A percentile compares a stretch with the other conserved stretches of the same genome.
Conservation (phyloP, 352 stramenopile genomes). For the Phytophthora multivora region DNA sequence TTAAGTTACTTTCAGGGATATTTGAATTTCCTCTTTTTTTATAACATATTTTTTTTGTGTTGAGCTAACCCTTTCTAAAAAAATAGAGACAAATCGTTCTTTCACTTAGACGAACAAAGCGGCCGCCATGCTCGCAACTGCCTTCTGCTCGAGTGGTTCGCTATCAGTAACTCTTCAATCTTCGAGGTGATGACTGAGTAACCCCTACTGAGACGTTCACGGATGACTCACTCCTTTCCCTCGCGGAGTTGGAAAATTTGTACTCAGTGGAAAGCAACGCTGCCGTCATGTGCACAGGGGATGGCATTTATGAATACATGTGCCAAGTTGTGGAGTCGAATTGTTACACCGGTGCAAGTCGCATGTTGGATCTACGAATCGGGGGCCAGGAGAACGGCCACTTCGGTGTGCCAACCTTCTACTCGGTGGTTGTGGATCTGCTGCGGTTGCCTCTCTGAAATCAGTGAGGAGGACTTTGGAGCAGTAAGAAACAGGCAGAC, state of each 20-base stretch:
- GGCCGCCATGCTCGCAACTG: constrained; percentile 6
- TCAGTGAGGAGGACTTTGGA: constrained; percentile 16
- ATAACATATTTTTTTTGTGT: too few relatives aligned
- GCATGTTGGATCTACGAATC: constrained; percentile 24
- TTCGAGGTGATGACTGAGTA: constrained; percentile 24
- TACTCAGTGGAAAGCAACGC: constrained; percentile 26
- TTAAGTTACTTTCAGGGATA: too few relatives aligned
- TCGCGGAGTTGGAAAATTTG: constrained; percentile 33
- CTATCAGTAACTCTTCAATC: constrained; percentile 27
- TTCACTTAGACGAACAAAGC: too few relatives aligned
- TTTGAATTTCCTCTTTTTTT: too few relatives aligned
- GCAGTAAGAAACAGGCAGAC: constrained; percentile 2
- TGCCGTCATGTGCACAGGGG: constrained; percentile 30
- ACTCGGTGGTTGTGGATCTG: constrained; percentile 9
- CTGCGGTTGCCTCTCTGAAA: background rate
- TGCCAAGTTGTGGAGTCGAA: constrained; percentile 12
- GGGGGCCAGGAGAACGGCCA: constrained; percentile 18
- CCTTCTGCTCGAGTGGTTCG: constrained; percentile 27
- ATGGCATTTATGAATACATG: constrained; percentile 40
- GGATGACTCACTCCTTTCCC: constrained; percentile 20
- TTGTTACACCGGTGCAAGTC: constrained; percentile 10
- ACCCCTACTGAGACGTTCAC: constrained; percentile 32
- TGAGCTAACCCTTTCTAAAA: too few relatives aligned
- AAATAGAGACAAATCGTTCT: too few relatives aligned
- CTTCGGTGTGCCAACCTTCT: constrained; percentile 12